Percentiles rank a stretch among this genome's conserved stretches.
Conservation (phyloP, 1,284 basidiomycete species). For the Acaromyces ingoldii region DNA sequence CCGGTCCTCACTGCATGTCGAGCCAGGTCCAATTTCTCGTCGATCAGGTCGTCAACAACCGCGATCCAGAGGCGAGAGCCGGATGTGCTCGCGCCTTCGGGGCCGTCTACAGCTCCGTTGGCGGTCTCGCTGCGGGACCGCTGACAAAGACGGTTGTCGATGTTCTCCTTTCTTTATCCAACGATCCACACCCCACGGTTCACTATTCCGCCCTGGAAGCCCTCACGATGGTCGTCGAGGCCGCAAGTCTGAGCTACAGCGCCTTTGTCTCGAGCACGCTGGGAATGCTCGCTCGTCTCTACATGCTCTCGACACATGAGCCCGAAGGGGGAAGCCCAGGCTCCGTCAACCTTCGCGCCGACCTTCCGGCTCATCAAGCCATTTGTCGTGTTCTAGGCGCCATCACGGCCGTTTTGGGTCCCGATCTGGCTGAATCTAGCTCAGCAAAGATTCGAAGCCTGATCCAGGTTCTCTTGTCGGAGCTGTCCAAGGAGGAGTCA, state of each 20-base stretch:
- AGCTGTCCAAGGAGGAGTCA: conserved; percentile 67
- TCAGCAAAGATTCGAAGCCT: conserved; percentile 69
- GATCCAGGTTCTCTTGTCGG: conserved; percentile 76
- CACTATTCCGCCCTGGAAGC: conserved; percentile 89
- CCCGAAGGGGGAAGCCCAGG: conserved; percentile 78
- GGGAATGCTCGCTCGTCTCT: conserved; percentile 84
- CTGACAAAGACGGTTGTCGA: conserved; percentile 94
- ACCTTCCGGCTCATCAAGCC: conserved; percentile 83
- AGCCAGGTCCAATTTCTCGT: conserved; percentile 85
- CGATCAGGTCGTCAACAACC: conserved; percentile 92
- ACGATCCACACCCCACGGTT: conserved; percentile 92
- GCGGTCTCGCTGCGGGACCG: conserved; percentile 85
- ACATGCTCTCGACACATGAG: conserved; percentile 86
- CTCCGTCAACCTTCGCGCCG: conserved; percentile 77
- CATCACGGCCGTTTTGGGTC: conserved; percentile 86
- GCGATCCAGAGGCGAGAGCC: conserved; percentile 84
- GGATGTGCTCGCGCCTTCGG: conserved; percentile 92
- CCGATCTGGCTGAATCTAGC: conserved; percentile 84
- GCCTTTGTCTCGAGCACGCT: conserved; percentile 83
- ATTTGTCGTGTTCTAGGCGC: conserved; percentile 88
- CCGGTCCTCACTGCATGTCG: conserved; percentile 78
- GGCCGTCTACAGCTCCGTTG: conserved; percentile 87
- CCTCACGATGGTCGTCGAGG: conserved; percentile 78
- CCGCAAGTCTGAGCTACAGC: conserved; percentile 85
- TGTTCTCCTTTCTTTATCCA: conserved; percentile 88